Conservation (phyloP, 805 yeast genomes). For the Kregervanrija pseudodelftensis region DNA sequence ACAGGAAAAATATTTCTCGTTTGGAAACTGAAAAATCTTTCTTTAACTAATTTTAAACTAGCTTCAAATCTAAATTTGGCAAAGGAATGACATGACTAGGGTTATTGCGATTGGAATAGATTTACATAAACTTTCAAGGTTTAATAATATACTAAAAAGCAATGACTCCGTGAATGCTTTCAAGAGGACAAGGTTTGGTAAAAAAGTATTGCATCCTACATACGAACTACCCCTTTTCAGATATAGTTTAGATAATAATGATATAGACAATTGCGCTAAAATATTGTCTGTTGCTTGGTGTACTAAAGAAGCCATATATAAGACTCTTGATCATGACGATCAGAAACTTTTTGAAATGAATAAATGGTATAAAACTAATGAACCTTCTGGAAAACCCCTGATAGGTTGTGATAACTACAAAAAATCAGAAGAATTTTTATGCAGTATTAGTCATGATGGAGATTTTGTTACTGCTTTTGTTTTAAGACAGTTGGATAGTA, state of each 20-base stretch:
- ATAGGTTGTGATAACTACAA: conserved; percentile 29
- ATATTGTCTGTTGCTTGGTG: conserved; percentile 62
- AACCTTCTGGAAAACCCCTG: conserved; percentile 34
- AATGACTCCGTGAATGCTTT: conserved; percentile 26
- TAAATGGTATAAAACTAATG: conserved; percentile 48
- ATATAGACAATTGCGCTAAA: conserved; percentile 23
- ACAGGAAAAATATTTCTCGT: no score
- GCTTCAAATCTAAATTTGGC: no score
- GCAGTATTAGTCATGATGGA: conserved; percentile 61
- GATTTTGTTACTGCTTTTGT: conserved; percentile 53
- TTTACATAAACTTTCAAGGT: conserved; percentile 40
- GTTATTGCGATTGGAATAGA: conserved; percentile 53
- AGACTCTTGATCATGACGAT: conserved; percentile 41
- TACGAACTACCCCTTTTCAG: conserved; percentile 33
- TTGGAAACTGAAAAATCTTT: no score
- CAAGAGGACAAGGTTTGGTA: conserved; percentile 32
- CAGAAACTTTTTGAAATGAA: conserved; percentile 50
- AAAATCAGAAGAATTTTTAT: conserved; percentile 38
- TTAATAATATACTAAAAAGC: conserved; percentile 33
- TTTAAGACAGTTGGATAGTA: conserved; percentile 14
- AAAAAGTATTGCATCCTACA: conserved; percentile 43
- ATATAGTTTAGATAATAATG: conserved; percentile 6
- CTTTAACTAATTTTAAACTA: no score
- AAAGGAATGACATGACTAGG: conserved; percentile 14
- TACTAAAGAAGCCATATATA: conserved; percentile 66